Conservation (phyloP, 140 eudicot genomes). For the Anethum foeniculum region DNA sequence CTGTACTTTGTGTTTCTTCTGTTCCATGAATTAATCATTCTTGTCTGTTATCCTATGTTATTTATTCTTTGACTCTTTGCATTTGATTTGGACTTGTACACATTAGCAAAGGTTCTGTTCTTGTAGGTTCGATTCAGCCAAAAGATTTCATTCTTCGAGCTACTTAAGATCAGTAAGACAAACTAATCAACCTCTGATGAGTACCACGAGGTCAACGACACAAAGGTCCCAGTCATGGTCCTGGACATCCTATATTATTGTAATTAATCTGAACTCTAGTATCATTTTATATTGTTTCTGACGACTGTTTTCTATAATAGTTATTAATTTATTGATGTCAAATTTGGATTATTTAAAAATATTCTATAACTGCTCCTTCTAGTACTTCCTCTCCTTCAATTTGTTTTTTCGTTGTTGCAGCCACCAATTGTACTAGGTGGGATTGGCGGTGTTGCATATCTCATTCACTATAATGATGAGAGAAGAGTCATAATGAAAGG, state of each 20-base stretch:
- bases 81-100: background rate
- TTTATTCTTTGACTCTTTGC: background rate
- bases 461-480: constrained; percentile 67
- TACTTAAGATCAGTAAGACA: constrained; percentile 32
- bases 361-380: background rate
- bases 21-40: background rate
- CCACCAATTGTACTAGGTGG: constrained; percentile 51
- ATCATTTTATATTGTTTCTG: background rate
- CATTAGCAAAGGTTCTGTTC: constrained; percentile 4
- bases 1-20: background rate
- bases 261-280: constrained; percentile 27
- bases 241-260: constrained; percentile 40
- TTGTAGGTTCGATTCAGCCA: constrained; percentile 39
- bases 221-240: constrained; percentile 28
- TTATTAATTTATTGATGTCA: background rate
- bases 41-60: background rate
- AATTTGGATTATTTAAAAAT: background rate
- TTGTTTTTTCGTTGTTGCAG: constrained; percentile 36
- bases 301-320: background rate
- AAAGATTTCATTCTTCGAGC: constrained; percentile 44
- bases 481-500: constrained; percentile 67
- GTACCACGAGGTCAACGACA: constrained; percentile 6
- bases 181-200: constrained; percentile 19
- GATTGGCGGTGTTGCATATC: constrained; percentile 47
- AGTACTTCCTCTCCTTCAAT: background rate